Evolutionary conservation across 495 filamentous ascomycete genomes (phyloP), one percentile per base, ranked within the genome.

Genomic region (Talaromyces wortmannii): DNA sequence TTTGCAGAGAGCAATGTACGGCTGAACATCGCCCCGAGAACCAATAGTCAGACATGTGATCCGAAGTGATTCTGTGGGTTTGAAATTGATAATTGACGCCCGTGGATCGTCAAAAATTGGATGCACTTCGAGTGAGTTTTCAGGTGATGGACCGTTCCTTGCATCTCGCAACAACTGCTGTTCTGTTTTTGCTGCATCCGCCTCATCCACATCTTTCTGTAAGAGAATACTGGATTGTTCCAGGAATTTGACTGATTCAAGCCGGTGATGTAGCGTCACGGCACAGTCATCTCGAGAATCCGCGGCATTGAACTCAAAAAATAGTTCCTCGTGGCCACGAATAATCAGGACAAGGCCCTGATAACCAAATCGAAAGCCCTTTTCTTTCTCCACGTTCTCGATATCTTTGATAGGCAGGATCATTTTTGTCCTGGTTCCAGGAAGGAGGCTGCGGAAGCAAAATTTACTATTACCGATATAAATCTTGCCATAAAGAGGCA

Each of bases 1-100:
- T 67, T 96, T 96, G 73, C 94, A 97, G 13, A 98, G 75, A 5
- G 95, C 91, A 66, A 98, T 97, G 64, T 97, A 98, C 0, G 94
- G 94, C 60, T 98, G 94, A 7, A 98, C 94, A 67, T 98, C 94
- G 23, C 94, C 94, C 31, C 94, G 81, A 3, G 92, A 96, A 23
- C 94, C 94, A 56, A 98, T 98, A 0, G 94, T 98, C 31, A 98
- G 71, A 64, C 94, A 98, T 0, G 92, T 96, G 50, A 98, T 85
- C n/a, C 77, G 80, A 63, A 98, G 70, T 7, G 91, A 78, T 61
- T 92, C 81, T 6, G 81, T 72, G 0, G 94, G 94, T 67, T 95
- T 96, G 73, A 97, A 98, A 57, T 96, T 92, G 59, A 98, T 78
- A 56, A 97, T 91, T 0, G 94, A 97, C 16, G 90, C 89, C 58